Conservation (phyloP, 2,329 filamentous ascomycete genomes). For the Cercospora sesami region DNA sequence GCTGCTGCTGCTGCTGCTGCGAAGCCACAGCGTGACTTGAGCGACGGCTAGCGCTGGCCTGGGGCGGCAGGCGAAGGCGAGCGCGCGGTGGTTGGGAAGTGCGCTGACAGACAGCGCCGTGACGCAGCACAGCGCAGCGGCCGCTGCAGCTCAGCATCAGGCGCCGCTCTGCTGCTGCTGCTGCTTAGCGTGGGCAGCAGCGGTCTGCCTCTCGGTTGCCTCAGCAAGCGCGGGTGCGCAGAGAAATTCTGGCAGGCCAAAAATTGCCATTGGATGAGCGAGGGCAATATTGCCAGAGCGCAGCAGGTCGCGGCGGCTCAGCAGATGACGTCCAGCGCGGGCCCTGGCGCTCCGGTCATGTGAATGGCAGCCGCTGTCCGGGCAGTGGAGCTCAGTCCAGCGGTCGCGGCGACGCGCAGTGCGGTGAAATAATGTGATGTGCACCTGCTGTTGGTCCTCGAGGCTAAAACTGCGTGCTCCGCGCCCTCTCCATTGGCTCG, state of each 20-base stretch:
- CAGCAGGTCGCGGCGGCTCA: constrained; percentile 14
- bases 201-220: constrained; percentile 18
- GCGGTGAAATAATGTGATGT: constrained; percentile 24
- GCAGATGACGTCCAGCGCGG: constrained; percentile 23
- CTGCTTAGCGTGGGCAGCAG: constrained; percentile 20
- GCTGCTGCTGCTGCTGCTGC: constrained; percentile 13
- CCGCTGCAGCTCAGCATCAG: constrained; percentile 9
- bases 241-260: constrained; percentile 23
- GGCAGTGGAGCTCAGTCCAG: constrained; percentile 18
- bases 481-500: constrained; percentile 20
- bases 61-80: constrained; percentile 22
- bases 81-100: constrained; percentile 25
- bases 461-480: constrained; percentile 20
- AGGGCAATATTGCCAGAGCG: constrained; percentile 15
- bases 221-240: constrained; percentile 21
- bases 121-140: constrained; percentile 11
- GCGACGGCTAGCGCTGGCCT: constrained; percentile 25
- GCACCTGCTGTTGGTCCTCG: constrained; percentile 18
- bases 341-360: constrained; percentile 20
- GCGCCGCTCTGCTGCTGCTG: constrained; percentile 6
- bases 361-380: constrained; percentile 23
- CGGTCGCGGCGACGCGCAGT: constrained; percentile 24
- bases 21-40: constrained; percentile 23
- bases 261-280: constrained; percentile 30
- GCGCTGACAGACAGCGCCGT: constrained; percentile 24